Evolutionary conservation across 768 basidiomycete species (phyloP).

Genomic region (Ramaria sp.): DNA sequence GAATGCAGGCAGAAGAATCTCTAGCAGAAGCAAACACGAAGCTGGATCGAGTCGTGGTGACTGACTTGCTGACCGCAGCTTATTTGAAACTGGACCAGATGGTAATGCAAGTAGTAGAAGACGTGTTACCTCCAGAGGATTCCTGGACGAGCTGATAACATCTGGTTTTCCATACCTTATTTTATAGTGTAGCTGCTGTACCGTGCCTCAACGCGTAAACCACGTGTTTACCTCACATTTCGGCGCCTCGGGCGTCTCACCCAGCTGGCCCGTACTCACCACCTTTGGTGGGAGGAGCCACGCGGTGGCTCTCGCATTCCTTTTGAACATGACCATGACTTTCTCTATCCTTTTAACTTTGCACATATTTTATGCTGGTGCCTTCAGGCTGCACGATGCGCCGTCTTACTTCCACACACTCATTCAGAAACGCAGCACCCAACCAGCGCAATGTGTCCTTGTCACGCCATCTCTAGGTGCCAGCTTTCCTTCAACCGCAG

Average conservation of each 20-base stretch:
- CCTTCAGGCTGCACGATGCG: neutral
- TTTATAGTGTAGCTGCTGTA: too few species aligned
- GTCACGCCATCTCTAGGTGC: neutral
- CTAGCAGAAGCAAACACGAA: constrained; percentile 63
- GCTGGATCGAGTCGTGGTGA: constrained; percentile 67
- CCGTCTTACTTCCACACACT: neutral
- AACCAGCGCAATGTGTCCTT: constrained; percentile 4
- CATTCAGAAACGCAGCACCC: neutral
- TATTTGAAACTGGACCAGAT: constrained; percentile 63
- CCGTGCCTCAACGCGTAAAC: neutral
- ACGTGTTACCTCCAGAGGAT: neutral
- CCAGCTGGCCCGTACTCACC: neutral
- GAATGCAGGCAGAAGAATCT: constrained; percentile 37
- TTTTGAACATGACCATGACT: neutral
- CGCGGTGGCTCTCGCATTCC: too few species aligned
- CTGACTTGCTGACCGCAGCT: constrained; percentile 63
- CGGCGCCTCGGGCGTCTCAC: neutral
- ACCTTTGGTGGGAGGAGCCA: too few species aligned
- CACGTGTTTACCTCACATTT: neutral
- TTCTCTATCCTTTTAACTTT: neutral
- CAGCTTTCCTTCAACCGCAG: neutral
- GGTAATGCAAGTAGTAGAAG: constrained; percentile 66
- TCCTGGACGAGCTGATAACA: too few species aligned
- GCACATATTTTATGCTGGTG: neutral
- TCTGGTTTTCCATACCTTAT: too few species aligned